A percentile compares a stretch with the other conserved stretches of the same genome.
Evolutionary conservation across 345 rosid genomes (phyloP).

Genomic region (Excoecaria cochinchinensis): DNA sequence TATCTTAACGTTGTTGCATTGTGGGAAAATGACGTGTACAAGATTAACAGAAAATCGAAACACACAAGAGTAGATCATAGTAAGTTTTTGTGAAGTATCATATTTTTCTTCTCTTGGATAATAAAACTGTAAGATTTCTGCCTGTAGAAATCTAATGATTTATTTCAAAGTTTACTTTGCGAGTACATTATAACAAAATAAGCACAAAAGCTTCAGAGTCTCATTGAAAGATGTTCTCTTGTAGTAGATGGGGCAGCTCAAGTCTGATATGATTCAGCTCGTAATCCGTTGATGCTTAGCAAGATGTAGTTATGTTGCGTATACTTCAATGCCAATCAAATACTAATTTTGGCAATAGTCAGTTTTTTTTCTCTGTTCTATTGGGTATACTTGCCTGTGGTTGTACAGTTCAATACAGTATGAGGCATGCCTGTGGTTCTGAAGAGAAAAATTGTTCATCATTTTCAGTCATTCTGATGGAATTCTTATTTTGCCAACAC

Average conservation of each 20-base stretch:
- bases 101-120: not conserved
- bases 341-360: not conserved
- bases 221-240: not conserved
- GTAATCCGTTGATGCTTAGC: not conserved
- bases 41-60: constrained; percentile 55
- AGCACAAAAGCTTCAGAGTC: not conserved
- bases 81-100: not conserved
- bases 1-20: constrained; percentile 60
- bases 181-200: not conserved
- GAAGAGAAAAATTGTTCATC: not conserved
- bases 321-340: not conserved
- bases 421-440: not conserved
- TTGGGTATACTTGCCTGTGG: not conserved
- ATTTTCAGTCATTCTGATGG: not conserved
- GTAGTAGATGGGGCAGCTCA: not conserved
- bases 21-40: constrained; percentile 78
- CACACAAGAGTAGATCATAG: constrained; percentile 17
- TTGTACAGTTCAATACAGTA: not conserved
- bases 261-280: not conserved
- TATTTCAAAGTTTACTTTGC: not conserved
- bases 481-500: no score
- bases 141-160: not conserved
- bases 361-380: not conserved
- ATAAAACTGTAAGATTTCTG: not conserved
- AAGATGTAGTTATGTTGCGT: not conserved